Evolutionary conservation across 2,329 filamentous ascomycete species (phyloP).

Genomic region (Calonectria pauciramosa): DNA sequence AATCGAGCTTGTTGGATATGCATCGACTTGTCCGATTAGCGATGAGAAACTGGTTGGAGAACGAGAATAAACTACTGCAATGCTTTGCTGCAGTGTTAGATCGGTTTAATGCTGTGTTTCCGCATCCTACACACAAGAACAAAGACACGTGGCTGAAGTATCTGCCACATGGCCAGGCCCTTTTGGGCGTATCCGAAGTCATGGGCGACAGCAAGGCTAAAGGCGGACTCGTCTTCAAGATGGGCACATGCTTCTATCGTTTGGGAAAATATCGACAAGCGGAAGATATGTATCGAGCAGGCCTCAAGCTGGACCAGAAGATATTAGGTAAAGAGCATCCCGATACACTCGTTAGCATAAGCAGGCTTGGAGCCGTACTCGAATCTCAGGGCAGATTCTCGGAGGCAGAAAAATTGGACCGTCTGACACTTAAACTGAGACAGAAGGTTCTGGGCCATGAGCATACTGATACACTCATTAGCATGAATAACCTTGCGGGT

Average conservation of each 20-base stretch:
- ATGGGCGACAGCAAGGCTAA: neutral
- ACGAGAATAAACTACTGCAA: conserved; percentile 22
- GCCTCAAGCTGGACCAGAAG: neutral
- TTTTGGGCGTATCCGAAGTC: conserved; percentile 4
- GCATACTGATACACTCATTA: neutral
- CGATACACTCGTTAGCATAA: neutral
- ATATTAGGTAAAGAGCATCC: neutral
- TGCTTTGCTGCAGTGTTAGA: conserved; percentile 19
- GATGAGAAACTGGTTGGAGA: conserved; percentile 45
- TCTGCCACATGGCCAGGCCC: conserved; percentile 39
- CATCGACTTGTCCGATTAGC: conserved; percentile 50
- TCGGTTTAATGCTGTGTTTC: conserved; percentile 30
- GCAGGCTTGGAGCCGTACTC: neutral
- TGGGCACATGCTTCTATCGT: neutral
- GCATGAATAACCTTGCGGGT: neutral
- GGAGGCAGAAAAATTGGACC: conserved; percentile 29
- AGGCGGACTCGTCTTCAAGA: neutral
- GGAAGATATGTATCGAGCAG: conserved; percentile 8
- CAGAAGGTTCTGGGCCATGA: neutral
- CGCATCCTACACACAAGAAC: conserved; percentile 33
- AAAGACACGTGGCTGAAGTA: conserved; percentile 39
- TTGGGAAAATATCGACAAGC: conserved; percentile 32
- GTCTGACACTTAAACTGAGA: neutral
- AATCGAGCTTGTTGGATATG: conserved; percentile 38
- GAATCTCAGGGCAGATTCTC: conserved; percentile 18